Evolutionary conservation across 352 stramenopile genomes (phyloP).

Genomic region (Phytophthora sp.): DNA sequence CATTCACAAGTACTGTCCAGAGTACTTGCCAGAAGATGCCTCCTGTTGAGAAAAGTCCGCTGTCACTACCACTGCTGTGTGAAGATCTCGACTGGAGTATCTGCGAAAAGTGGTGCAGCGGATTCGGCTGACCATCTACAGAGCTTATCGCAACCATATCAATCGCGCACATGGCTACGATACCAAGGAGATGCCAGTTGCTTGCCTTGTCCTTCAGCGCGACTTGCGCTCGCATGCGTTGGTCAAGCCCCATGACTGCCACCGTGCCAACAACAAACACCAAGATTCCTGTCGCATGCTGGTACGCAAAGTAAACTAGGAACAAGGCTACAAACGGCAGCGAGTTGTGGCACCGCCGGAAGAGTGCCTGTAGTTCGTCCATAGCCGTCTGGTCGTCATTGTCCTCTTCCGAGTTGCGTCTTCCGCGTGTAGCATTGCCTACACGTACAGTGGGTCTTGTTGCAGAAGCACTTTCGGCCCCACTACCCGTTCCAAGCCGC

Average conservation of each 20-base stretch:
- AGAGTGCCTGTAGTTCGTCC: constrained; percentile 68
- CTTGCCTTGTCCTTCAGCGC: constrained; percentile 81
- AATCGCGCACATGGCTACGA: constrained; percentile 60
- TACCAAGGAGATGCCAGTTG: constrained; percentile 49
- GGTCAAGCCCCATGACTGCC: constrained; percentile 75
- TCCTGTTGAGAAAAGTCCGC: constrained; percentile 11
- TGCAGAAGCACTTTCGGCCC: not conserved
- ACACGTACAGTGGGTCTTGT: not conserved
- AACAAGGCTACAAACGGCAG: constrained; percentile 78
- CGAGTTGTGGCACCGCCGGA: constrained; percentile 74
- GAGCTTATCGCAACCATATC: constrained; percentile 67
- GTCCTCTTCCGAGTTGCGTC: constrained; percentile 35
- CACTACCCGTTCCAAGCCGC: not conserved
- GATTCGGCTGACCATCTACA: constrained; percentile 69
- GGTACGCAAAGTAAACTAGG: constrained; percentile 80
- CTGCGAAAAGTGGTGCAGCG: constrained; percentile 52
- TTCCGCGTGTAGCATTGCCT: constrained; percentile 4
- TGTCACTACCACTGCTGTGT: constrained; percentile 27
- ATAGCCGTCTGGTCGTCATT: constrained; percentile 57
- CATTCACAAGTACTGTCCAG: constrained; percentile 80
- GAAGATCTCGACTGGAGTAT: constrained; percentile 36
- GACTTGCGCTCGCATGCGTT: constrained; percentile 68
- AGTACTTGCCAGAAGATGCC: constrained; percentile 68
- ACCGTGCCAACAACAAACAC: constrained; percentile 71
- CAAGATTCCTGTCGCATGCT: constrained; percentile 73